These are phyloP conservation scores for Capsella bursapastoris DNA, from an alignment of 345 rosid species.

Conservation along the genomic window DNA sequence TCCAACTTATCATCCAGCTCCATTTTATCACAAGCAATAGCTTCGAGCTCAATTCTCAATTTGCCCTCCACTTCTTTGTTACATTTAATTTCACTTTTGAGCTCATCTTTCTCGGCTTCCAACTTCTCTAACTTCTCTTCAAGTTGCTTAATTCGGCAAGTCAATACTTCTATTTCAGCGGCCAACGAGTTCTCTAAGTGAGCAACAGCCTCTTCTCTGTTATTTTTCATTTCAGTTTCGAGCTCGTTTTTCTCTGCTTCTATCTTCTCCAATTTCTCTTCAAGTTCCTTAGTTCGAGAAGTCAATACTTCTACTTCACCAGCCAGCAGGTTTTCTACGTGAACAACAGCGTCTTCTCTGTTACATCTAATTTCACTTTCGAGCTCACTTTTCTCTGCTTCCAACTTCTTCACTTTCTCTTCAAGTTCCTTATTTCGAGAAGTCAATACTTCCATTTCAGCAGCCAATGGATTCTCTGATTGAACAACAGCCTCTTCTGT, in stretches of 20 bases:
- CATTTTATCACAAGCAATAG: constrained; percentile 43
- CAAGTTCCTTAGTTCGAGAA: constrained; percentile 46
- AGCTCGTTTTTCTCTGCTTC: constrained; percentile 51
- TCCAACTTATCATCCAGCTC: constrained; percentile 58
- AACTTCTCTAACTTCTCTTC: constrained; percentile 53
- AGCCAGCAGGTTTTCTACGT: constrained; percentile 46
- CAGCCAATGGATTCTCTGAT: constrained; percentile 46
- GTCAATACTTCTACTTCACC: constrained; percentile 54
- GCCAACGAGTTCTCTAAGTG: constrained; percentile 45
- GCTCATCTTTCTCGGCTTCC: constrained; percentile 49
- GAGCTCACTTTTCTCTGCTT: constrained; percentile 49
- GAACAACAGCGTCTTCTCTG: constrained; percentile 35
- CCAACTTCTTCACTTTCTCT: constrained; percentile 48
- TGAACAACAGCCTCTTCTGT: constrained; percentile 42
- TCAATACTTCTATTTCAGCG: constrained; percentile 57
- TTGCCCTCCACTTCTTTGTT: constrained; percentile 45
- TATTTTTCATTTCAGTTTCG: constrained; percentile 43
- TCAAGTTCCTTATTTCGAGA: constrained; percentile 48
- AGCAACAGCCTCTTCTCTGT: constrained; percentile 39
- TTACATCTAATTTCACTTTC: constrained; percentile 42
- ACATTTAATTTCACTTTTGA: constrained; percentile 46
- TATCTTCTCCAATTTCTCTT: constrained; percentile 50
- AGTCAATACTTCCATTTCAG: constrained; percentile 52
- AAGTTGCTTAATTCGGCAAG: constrained; percentile 45
- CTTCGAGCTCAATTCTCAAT: constrained; percentile 58